Percentiles rank a stretch among this genome's conserved stretches.
These are phyloP conservation scores for Prunus campanulata DNA, from an alignment of 306 rosid genomes.

Conservation along the genomic window DNA sequence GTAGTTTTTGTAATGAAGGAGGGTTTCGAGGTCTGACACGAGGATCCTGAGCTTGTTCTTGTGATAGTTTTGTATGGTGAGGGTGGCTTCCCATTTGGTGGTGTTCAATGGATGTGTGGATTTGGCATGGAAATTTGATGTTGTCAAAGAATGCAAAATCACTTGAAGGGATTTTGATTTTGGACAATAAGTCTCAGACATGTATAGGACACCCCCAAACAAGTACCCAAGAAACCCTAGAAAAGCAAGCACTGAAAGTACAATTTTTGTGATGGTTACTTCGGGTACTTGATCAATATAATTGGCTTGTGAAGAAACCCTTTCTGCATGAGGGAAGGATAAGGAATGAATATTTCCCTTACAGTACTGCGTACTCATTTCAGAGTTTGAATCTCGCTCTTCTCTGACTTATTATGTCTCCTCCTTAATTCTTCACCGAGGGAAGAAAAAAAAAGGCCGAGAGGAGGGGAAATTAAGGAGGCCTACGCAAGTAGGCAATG, in stretches of 20 bases:
- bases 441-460: too few relatives aligned
- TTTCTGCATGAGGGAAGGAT: neutral
- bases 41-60: neutral
- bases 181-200: conserved; percentile 1
- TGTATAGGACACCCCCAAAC: neutral
- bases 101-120: neutral
- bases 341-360: too few relatives aligned
- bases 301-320: neutral
- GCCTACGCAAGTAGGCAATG: too few relatives aligned
- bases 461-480: too few relatives aligned
- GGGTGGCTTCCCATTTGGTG: neutral
- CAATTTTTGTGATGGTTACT: neutral
- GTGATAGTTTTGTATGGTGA: neutral
- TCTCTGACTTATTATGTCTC: too few relatives aligned
- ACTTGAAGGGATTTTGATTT: neutral
- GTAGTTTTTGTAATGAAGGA: neutral
- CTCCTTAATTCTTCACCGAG: too few relatives aligned
- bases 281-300: neutral
- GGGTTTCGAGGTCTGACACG: neutral
- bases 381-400: too few relatives aligned
- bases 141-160: neutral
- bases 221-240: neutral
- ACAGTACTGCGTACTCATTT: too few relatives aligned
- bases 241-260: neutral
- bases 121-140: neutral